Evolutionary conservation across 1,284 basidiomycete species (phyloP), one percentile per base, ranked within the genome.

Genomic region (Pyrrhoderma lamaoense): DNA sequence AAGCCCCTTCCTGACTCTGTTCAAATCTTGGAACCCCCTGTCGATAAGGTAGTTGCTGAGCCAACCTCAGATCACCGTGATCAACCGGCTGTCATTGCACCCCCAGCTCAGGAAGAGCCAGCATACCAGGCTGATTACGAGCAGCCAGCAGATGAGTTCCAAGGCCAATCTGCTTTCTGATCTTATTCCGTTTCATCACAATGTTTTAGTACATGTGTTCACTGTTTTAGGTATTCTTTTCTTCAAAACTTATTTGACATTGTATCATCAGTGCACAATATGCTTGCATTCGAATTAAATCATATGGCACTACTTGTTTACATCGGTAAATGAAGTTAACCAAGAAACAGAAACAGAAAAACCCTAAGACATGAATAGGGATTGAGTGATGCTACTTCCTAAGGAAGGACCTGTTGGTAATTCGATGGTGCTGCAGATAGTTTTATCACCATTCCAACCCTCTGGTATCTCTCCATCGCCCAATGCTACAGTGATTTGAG

Each of bases 1-100:
- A 93, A 93, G 72, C 93, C 94, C 59, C 85, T 99, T 51, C 96
- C 96, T 59, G 96, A 99, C 71, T 87, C 86, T 59, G 94, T 99
- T 66, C 84, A 85, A 64, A 91, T 98, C 67, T 69, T 84, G 65
- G 92, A 96, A 68, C 88, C 89, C 37, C 82, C 79, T 21, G 71
- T 85, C 58, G 88, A 90, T 73, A 90, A 90, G 68, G 71, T 85
- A 57, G 79, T 89, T 55, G 77, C 76, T 23, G 88, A 90, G 65
- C 87, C 87, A 19, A 78, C 82, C 8, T 90, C 88, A 43, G 87
- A 90, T 67, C 82, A 85, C 62, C 76, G 77, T 60, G 88, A 89
- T 59, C 53, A 54, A 9, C 81, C 86, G 22, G 72, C 70, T 47
- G 61, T 74, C 35, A 74, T 79, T 13, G 67, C 69, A 14, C 69